Conservation (phyloP, 1,284 basidiomycete genomes). For the Fomes fomentarius region DNA sequence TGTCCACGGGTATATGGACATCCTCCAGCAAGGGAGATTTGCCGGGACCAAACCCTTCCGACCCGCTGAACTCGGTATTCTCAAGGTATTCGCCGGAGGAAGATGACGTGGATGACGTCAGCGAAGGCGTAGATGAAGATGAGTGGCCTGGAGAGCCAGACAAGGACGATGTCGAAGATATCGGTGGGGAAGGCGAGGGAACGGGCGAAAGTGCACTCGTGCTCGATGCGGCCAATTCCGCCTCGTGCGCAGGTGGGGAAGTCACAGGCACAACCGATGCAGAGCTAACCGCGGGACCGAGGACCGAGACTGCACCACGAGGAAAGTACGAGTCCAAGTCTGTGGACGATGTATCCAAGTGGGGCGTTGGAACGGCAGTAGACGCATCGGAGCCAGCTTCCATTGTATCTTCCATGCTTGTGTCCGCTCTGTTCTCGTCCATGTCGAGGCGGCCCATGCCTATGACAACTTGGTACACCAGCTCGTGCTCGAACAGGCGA, state of each 20-base stretch:
- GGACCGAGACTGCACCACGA: conserved; percentile 8
- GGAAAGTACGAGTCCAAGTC: conserved; percentile 36
- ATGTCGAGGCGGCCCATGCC: conserved; percentile 82
- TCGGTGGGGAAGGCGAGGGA: conserved; percentile 19
- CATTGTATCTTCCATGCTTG: conserved; percentile 22
- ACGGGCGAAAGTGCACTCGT: conserved; percentile 10
- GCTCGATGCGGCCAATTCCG: conserved; percentile 8
- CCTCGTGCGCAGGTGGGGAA: conserved; percentile 8
- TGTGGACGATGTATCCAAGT: background rate
- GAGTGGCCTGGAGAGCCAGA: conserved; percentile 21
- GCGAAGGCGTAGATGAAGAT: conserved; percentile 24
- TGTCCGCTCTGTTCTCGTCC: conserved; percentile 15
- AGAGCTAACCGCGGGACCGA: conserved; percentile 5
- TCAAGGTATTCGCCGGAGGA: conserved; percentile 23
- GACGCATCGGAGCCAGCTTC: conserved; percentile 34
- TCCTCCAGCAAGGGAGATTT: conserved; percentile 2
- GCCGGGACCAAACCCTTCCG: conserved; percentile 10
- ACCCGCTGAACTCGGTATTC: conserved; percentile 4
- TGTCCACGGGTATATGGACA: conserved; percentile 6
- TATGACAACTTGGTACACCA: conserved; percentile 84
- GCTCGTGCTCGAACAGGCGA: conserved; percentile 74
- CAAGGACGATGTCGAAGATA: conserved; percentile 23
- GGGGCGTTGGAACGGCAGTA: conserved; percentile 26
- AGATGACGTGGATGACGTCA: conserved; percentile 27
- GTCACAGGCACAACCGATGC: conserved; percentile 3